phyloP scores from a whole-genome alignment of 2,329 filamentous ascomycete genomes.

The Botrytis pseudocinerea region DNA sequence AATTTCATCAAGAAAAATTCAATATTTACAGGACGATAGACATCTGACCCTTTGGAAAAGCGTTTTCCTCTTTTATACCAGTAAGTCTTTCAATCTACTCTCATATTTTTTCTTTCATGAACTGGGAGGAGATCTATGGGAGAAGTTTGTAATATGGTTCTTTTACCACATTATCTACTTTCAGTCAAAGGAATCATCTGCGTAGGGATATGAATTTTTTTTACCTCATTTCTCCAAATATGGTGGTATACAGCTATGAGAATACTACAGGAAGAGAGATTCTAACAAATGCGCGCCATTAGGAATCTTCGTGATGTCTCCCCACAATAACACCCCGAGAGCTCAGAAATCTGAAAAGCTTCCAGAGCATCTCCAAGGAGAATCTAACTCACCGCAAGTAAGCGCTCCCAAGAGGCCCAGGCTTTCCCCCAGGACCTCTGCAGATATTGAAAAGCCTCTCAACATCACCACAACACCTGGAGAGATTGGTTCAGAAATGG shows the following conservation, averaged over 20 bases:
- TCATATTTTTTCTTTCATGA: neutral
- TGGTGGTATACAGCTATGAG: neutral
- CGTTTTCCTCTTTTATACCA: neutral
- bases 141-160: neutral
- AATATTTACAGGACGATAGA: too few species aligned
- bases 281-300: neutral
- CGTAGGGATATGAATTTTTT: too few species aligned
- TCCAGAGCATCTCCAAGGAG: neutral
- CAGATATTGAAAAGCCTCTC: rapidly evolving
- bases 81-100: neutral
- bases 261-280: neutral
- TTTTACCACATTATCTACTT: neutral
- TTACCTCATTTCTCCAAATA: neutral
- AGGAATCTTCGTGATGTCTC: neutral
- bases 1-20: neutral
- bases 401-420: neutral
- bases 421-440: neutral
- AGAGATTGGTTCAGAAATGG: neutral
- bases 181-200: neutral
- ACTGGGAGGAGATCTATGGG: neutral
- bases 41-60: neutral
- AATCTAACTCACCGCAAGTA: neutral
- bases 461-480: neutral
- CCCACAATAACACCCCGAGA: rapidly evolving
- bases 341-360: neutral